Base-by-base conservation (phyloP, 257 asterid species). In the Prunella vulgaris region DNA sequence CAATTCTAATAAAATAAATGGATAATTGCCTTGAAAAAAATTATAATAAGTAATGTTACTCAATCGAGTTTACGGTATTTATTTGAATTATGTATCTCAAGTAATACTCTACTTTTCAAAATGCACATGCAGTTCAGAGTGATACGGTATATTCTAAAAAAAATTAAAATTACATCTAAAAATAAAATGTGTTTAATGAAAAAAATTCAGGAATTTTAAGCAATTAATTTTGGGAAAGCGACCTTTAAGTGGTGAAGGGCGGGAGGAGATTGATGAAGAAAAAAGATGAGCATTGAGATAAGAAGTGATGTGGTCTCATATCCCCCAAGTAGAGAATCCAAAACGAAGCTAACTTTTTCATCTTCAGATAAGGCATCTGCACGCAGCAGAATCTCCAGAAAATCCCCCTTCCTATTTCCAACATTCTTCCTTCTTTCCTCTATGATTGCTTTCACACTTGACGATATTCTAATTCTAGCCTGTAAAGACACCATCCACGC, bases 401-500 rank as follows among this genome's bases (percentile, higher is more conserved):
- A 88, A 84, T 88, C 95, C 74, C 76, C 44, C 59, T 76, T 82
- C 35, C 46, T 21, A 68, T 70, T 79, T 8, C 44, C 44, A 64
- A 14, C 76, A 24, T 17, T 69, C 59, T 77, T 70, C 69, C 87
- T 84, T 78, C 93, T 88, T 75, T 84, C 86, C 78, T 86, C 93
- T 76, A 88, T 86, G 77, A 88, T 88, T 88, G 91, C 83, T 81
- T 84, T 84, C 75, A 88, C 88, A 83, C 76, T 86, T 20, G 90
- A 81, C 59, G 84, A 83, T 84, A 88, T 88, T 86, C 96, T 88
- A 25, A 76, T 75, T 82, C 96, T 88, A 86, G 96, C 96, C 96
- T 88, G 96, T 86, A 86, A 88, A 88, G 93, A 83, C 53, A 65
- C 48, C 77, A 77, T 67, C 64, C 52, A 25, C n/a, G n/a, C n/a